phyloP scores from a whole-genome alignment of 2,329 filamentous ascomycete species.

The Cadophora luteo-olivacea region DNA sequence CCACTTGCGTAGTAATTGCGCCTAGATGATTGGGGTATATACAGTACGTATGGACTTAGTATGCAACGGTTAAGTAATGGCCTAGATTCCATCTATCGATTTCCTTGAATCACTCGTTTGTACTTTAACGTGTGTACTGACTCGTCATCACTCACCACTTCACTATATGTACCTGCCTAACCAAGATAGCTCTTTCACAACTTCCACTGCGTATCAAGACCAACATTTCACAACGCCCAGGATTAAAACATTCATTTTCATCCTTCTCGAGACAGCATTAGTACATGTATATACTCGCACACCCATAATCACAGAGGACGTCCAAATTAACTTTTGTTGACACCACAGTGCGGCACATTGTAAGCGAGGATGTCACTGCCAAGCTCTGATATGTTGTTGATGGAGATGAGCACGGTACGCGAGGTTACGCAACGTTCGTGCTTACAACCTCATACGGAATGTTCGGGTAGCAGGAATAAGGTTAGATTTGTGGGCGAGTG shows the following conservation, averaged over 20 bases:
- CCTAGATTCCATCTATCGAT: too few species aligned
- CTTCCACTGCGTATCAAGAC: too few species aligned
- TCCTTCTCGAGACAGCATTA: background rate
- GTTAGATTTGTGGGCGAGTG: background rate
- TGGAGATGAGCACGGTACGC: background rate
- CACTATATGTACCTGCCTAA: too few species aligned
- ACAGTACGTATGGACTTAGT: too few species aligned
- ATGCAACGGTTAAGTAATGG: too few species aligned
- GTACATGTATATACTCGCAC: background rate
- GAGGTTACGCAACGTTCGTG: background rate
- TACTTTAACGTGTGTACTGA: background rate
- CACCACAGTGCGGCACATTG: background rate
- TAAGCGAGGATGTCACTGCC: constrained; percentile 18
- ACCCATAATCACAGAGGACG: background rate
- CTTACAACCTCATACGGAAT: background rate
- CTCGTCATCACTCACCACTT: background rate
- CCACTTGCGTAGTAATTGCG: too few species aligned
- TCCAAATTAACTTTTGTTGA: constrained; percentile 10
- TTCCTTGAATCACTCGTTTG: too few species aligned
- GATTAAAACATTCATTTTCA: too few species aligned
- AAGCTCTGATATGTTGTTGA: constrained; percentile 14
- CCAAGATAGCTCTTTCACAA: too few species aligned
- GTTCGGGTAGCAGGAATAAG: background rate
- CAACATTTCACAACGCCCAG: too few species aligned
- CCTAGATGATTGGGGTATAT: too few species aligned